Conservation (phyloP, 257 asterid species). For the Forsythia suspensa region DNA sequence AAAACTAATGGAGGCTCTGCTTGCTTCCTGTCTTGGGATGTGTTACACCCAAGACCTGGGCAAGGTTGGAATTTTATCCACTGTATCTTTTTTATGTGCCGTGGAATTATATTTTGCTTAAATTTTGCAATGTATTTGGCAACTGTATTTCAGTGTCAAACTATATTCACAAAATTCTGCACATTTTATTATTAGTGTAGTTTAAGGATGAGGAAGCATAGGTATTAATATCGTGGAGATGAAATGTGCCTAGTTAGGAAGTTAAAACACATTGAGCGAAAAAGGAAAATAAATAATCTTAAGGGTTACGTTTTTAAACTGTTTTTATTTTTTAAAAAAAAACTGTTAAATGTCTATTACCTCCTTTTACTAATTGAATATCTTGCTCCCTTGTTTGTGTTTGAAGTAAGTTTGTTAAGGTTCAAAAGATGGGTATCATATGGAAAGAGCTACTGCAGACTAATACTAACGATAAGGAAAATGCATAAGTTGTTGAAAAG, state of each 20-base stretch:
- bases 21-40: constrained; percentile 19
- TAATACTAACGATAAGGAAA: background rate
- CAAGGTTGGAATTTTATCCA: too few relatives aligned
- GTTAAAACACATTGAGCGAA: background rate
- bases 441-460: background rate
- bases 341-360: too few relatives aligned
- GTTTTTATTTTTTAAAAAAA: too few relatives aligned
- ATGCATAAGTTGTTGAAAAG: background rate
- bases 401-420: background rate
- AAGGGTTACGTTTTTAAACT: background rate
- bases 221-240: background rate
- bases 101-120: background rate
- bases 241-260: background rate
- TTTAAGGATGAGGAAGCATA: background rate
- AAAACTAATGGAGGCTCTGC: background rate
- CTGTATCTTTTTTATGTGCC: background rate
- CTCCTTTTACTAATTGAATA: background rate
- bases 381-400: background rate
- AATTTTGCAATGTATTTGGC: background rate
- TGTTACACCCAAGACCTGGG: background rate
- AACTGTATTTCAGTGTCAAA: background rate
- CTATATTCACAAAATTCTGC: background rate
- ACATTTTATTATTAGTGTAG: background rate
- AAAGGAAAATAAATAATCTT: background rate
- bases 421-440: background rate